Percentiles rank a stretch among this genome's conserved stretches.
Evolutionary conservation across 1,284 basidiomycete genomes (phyloP).

Genomic region (Cerrena zonata): DNA sequence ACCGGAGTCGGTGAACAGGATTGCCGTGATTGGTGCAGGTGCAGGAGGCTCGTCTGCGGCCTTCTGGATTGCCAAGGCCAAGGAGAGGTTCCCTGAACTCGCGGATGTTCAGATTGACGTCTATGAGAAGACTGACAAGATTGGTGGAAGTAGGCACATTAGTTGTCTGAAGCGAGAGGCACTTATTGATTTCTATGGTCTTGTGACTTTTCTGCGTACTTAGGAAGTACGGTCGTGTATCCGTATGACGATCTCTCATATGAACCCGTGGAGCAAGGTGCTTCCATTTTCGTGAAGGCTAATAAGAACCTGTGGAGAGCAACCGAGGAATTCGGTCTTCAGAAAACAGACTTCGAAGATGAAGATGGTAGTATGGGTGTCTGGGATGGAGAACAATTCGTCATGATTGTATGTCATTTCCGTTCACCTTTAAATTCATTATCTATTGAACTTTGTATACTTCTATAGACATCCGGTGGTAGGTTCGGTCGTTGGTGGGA

Average conservation of each 20-base stretch:
- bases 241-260: slow-evolving; percentile 67
- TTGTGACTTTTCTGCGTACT: too few relatives aligned
- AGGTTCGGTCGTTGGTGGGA: slow-evolving; percentile 60
- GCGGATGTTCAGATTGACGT: slow-evolving; percentile 68
- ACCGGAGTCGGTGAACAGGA: slow-evolving; percentile 18
- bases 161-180: too few relatives aligned
- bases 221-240: slow-evolving; percentile 72
- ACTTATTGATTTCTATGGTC: not conserved
- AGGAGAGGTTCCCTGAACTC: slow-evolving; percentile 57
- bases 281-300: slow-evolving; percentile 77
- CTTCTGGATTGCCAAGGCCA: slow-evolving; percentile 79
- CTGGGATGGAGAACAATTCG: slow-evolving; percentile 79
- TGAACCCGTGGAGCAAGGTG: slow-evolving; percentile 77
- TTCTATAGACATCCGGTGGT: slow-evolving; percentile 7
- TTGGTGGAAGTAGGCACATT: slow-evolving; percentile 74
- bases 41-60: slow-evolving; percentile 82
- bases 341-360: slow-evolving; percentile 47
- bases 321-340: slow-evolving; percentile 73
- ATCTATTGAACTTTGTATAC: not conserved
- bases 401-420: slow-evolving; percentile 50
- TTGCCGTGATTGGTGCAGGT: slow-evolving; percentile 86
- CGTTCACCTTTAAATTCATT: not conserved
- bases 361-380: slow-evolving; percentile 55
- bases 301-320: slow-evolving; percentile 84
- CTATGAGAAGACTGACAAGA: slow-evolving; percentile 68